A percentile compares a stretch with the other conserved stretches of the same genome.
These are phyloP conservation scores for Blastobotrys parvus DNA, from an alignment of 805 yeast genomes.

Conservation along the genomic window DNA sequence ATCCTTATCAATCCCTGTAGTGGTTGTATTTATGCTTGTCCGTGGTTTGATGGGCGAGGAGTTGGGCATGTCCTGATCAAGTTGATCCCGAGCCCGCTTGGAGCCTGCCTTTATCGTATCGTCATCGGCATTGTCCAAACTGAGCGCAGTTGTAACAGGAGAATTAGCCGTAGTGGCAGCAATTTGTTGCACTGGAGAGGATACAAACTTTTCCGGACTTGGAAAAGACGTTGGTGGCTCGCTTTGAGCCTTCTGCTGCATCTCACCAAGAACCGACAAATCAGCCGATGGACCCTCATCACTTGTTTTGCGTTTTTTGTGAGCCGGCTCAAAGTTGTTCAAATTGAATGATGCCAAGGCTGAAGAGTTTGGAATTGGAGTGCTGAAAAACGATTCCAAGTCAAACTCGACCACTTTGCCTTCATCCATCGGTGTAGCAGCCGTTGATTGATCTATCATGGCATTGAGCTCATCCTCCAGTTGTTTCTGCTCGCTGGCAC, in stretches of 20 bases:
- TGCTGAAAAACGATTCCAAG: background rate
- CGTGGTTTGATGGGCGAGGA: too few species aligned
- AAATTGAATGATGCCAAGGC: background rate
- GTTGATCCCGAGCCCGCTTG: background rate
- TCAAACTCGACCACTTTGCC: background rate
- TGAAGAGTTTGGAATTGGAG: background rate
- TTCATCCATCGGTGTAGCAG: background rate
- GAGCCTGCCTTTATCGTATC: background rate
- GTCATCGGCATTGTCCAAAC: background rate
- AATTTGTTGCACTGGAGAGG: background rate
- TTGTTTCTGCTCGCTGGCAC: constrained; percentile 3
- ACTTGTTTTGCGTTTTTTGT: background rate
- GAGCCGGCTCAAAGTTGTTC: background rate
- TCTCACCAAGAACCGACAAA: background rate
- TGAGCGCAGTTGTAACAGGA: background rate
- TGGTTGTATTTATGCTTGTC: background rate
- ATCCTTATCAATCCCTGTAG: background rate
- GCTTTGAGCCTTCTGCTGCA: background rate
- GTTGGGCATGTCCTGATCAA: background rate
- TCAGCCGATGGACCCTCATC: background rate
- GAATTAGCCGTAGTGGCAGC: background rate
- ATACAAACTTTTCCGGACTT: background rate
- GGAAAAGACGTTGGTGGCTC: background rate
- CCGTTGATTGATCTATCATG: constrained; percentile 1
- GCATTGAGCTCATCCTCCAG: constrained; percentile 3